Base-by-base conservation (phyloP, 352 stramenopile species). In the Phytopythium boreale region DNA sequence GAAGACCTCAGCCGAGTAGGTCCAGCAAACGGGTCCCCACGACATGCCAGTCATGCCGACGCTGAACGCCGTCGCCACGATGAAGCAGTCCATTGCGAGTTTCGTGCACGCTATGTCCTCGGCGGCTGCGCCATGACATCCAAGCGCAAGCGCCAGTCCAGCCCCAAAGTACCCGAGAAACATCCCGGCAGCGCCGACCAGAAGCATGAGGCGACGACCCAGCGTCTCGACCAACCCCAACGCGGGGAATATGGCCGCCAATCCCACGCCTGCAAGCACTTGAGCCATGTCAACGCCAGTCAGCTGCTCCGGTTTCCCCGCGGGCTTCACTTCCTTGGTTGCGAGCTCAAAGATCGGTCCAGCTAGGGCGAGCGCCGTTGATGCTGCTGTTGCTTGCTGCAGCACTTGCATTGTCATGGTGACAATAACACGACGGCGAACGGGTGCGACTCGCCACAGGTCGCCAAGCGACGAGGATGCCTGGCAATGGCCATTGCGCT, bases 1-100 rank as follows among this genome's bases (percentile, higher is more conserved):
- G 61, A 88, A 88, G 65, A 86, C 84, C 64, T 89, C 80, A 14
- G 77, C 59, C 2, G 80, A 77, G 47, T 87, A 85, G 26, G 87
- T 79, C 80, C 80, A 89, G 56, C 76, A 75, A 11, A 87, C 61
- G 27, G 77, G 76, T 0, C 79, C 79, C 80, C 77, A 87, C 6
- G 74, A 83, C 49, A 81, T 82, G 19, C 74, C 74, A 59, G 84
- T 85, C 60, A 79, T 78, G 64, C 83, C 83, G 11, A 87, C 61
- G 37, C 77, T 81, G 59, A 87, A 72, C 9, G 66, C 65, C 22
- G 67, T 62, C 15, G 64, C 58, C 26, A 77, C 34, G 26, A 88
- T 70, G 31, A 88, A 76, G 20, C 75, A 59, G 61, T 76, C 72
- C 2, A 64, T 77, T 7, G 76, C 57, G 4, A 26, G 27, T 12